Evolutionary conservation across 2,329 filamentous ascomycete genomes (phyloP), one percentile per base, ranked within the genome.

Genomic region (Aspergillus transmontanensis): DNA sequence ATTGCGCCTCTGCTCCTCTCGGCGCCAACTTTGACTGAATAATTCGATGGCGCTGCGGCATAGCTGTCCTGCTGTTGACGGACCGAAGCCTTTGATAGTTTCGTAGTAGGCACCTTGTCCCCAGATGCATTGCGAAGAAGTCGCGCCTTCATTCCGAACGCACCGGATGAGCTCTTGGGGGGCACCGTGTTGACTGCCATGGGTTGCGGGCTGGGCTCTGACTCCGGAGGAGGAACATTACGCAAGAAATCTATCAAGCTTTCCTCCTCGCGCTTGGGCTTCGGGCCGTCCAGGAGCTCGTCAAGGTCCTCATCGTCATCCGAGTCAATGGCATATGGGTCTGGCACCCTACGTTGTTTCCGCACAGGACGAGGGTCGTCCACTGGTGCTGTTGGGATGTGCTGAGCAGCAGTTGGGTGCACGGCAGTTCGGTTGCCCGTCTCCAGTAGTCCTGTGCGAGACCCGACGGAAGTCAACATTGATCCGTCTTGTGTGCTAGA

Each of bases 251-350:
- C 82, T 26, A 82, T 75, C 50, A 82, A 67, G 63, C 80, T 82
- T 66, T 83, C 81, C 67, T 83, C 80, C 23, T 80, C 71, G n/a
- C 76, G 74, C 48, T 72, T 68, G 10, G 74, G 75, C 59, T 77
- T 75, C n/a, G 71, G 63, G 16, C 71, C 65, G 39, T 83, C 76
- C 23, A 84, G 75, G 34, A 87, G 82, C 1, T 88, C 84, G 16
- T 87, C 85, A 10, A 89, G 83, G 5, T 89, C 89, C 59, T 90
- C 87, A 61, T 92, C 90, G 70, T 89, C 91, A 59, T 81, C 81
- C 26, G 71, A 69, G 72, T 97, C 94, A 66, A 98, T 92, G n/a
- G 93, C 92, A 69, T 98, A 98, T 0, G 94, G 95, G 72, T 99
- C 95, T 61, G 87, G 91, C 58, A 93, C 87, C 32, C 92, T 88